These are phyloP conservation scores for Anthoceros angustus DNA, from an alignment of 225 moss, liverwort and hornwort species.

Conservation along the genomic window DNA sequence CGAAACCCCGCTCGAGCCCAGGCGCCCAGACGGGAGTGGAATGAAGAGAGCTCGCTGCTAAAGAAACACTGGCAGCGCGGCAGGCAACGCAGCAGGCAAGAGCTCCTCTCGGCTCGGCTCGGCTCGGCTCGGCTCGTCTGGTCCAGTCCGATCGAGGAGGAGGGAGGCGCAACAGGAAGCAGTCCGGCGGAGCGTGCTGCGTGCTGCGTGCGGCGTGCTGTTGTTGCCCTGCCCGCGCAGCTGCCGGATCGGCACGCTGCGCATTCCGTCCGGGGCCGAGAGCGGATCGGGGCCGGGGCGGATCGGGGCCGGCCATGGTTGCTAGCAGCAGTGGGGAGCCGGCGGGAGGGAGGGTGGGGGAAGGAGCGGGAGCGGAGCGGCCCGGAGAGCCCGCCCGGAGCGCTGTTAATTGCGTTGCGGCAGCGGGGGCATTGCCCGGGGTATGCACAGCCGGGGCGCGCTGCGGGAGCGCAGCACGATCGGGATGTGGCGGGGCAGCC, in stretches of 20 bases:
- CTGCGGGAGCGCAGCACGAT: background rate
- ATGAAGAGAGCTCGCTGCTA: background rate
- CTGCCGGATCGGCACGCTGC: conserved; percentile 1
- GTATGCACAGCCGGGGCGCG: background rate
- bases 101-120: no score
- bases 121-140: no score
- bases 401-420: background rate
- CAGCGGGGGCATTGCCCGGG: background rate
- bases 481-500: background rate
- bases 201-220: no score
- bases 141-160: no score
- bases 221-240: background rate
- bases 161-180: no score
- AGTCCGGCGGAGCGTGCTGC: no score
- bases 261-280: background rate
- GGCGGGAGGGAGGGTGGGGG: conserved; percentile 10
- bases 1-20: background rate
- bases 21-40: background rate
- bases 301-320: background rate
- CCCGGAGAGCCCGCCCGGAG: conserved; percentile 4
- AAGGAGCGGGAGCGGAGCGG: conserved; percentile 15
- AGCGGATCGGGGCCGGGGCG: background rate
- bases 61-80: background rate
- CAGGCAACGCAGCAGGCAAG: no score
- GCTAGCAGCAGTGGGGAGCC: background rate